Evolutionary conservation across 345 rosid genomes (phyloP), one percentile per base, ranked within the genome.

Genomic region (Stellera chamaejasme): DNA sequence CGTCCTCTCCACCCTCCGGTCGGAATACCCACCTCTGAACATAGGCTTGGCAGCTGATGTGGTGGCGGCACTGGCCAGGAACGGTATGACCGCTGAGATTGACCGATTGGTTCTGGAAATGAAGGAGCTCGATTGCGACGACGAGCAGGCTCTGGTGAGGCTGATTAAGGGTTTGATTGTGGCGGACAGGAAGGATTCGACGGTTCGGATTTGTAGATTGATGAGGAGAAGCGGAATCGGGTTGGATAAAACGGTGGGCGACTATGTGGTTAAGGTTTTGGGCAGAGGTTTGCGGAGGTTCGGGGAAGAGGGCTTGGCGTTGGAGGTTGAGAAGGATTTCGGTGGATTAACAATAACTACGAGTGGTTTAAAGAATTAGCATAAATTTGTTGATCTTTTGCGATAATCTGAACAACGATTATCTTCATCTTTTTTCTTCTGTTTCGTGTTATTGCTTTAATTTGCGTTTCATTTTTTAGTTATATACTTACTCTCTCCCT

Each of bases 161-260:
- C 58, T 86, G 64, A 60, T 86, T 23, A 89, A 65, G 69, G 89
- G 76, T 1, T 72, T 86, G 67, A 61, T 78, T 32, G 78, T 72
- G 23, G 87, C 88, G 0, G 84, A 76, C 52, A 79, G 80, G 75
- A 92, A 60, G 67, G 91, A 81, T 43, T 67, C 95, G 48, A 77
- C 80, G 77, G 91, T 86, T 39, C 78, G 77, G 83, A 78, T 92
- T 32, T 81, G 59, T 59, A 55, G 23, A 62, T 42, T 85, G 79
- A 72, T 92, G 96, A 86, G 65, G 74, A 79, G 70, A 27, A 59
- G 81, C 41, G 89, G 85, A 28, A 81, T 91, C 60, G 93, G 90
- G 27, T 67, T 71, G 12, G 65, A 70, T 57, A 82, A 85, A 79
- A 73, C 65, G 66, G 83, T 69, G 0, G 91, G 85, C 56, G 87